Percentiles rank a stretch among this genome's conserved stretches.
These are phyloP conservation scores for Raphanus raphanistrum DNA, from an alignment of 345 rosid genomes.

Conservation along the genomic window DNA sequence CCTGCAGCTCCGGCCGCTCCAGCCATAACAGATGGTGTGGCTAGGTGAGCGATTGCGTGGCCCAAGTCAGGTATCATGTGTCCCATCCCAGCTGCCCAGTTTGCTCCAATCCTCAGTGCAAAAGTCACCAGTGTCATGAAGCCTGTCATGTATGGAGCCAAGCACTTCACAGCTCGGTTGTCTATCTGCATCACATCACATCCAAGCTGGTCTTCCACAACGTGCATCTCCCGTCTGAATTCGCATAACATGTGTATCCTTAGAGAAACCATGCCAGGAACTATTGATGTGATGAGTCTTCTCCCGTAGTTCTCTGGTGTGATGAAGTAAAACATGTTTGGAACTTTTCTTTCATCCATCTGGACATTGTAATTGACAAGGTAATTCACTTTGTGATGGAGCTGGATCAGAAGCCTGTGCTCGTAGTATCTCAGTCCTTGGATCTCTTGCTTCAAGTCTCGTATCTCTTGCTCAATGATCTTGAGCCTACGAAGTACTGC, in stretches of 20 bases:
- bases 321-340: constrained; percentile 84
- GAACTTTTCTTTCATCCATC: constrained; percentile 85
- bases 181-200: constrained; percentile 92
- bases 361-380: constrained; percentile 84
- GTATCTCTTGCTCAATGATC: constrained; percentile 93
- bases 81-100: constrained; percentile 92
- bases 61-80: constrained; percentile 91
- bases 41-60: constrained; percentile 71
- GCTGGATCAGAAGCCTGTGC: constrained; percentile 81
- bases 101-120: constrained; percentile 90
- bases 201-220: constrained; percentile 82
- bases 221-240: constrained; percentile 84
- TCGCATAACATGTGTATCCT: constrained; percentile 92
- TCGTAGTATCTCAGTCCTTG: constrained; percentile 92
- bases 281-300: constrained; percentile 66
- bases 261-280: constrained; percentile 83
- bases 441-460: constrained; percentile 92
- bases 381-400: constrained; percentile 87
- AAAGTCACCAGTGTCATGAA: constrained; percentile 87
- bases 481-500: constrained; percentile 79
- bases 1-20: constrained; percentile 89
- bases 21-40: constrained; percentile 58
- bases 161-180: constrained; percentile 60
- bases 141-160: constrained; percentile 84
- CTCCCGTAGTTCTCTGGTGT: constrained; percentile 85